Conservation (phyloP, 2,329 filamentous ascomycete genomes). For the Paracoccidioides brasiliensis region DNA sequence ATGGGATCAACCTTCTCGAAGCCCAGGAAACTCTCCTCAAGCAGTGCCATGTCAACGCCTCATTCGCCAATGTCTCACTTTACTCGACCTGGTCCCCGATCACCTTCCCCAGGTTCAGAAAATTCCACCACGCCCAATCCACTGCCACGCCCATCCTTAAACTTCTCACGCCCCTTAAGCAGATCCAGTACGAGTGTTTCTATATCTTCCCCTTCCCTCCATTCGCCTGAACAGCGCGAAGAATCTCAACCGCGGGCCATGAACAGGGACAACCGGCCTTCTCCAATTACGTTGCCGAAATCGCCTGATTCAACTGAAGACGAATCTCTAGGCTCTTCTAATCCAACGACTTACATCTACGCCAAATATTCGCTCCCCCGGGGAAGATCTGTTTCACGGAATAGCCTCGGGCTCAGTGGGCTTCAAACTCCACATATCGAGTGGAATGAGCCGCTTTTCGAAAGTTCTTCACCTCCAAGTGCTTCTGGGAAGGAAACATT, state of each 20-base stretch:
- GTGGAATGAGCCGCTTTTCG: conserved; percentile 48
- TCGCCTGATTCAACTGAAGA: conserved; percentile 6
- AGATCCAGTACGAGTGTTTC: conserved; percentile 32
- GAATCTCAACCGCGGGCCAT: conserved; percentile 15
- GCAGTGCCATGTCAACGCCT: conserved; percentile 48
- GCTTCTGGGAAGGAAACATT: conserved; percentile 15
- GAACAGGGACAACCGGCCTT: conserved; percentile 14
- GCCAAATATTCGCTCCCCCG: conserved; percentile 73
- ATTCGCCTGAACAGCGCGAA: conserved; percentile 36
- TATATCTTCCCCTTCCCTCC: conserved; percentile 18
- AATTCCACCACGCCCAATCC: conserved; percentile 48
- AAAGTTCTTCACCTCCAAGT: conserved; percentile 24
- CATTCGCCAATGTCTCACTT: conserved; percentile 53
- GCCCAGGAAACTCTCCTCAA: conserved; percentile 64
- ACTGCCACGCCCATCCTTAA: conserved; percentile 64
- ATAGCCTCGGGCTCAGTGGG: conserved; percentile 48
- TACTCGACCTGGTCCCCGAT: conserved; percentile 52
- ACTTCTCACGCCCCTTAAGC: conserved; percentile 87
- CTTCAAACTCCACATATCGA: conserved; percentile 43
- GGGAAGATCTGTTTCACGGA: conserved; percentile 63
- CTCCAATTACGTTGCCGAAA: conserved; percentile 23
- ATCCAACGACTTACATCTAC: conserved; percentile 67
- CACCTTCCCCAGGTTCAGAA: conserved; percentile 75
- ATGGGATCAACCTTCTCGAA: conserved; percentile 51
- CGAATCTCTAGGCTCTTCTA: conserved; percentile 21